Base-by-base conservation (phyloP, 2,329 filamentous ascomycete species). In the Colletotrichum shisoi region DNA sequence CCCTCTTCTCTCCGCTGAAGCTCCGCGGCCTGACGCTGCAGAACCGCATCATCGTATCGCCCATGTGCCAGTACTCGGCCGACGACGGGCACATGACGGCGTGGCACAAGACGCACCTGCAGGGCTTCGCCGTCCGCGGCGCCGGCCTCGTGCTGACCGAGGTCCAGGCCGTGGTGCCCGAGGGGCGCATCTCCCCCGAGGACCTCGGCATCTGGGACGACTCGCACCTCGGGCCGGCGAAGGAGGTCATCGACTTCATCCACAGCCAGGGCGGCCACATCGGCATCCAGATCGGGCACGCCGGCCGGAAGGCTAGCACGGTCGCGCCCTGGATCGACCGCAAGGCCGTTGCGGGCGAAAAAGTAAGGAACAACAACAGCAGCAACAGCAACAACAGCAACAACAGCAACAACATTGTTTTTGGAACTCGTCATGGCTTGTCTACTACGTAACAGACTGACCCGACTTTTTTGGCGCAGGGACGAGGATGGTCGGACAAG, bases 101-200 rank as follows among this genome's bases (percentile, higher is more conserved):
- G 15, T 83, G 79, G 76, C 81, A 83, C 71, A 73, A 77, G 11
- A 75, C 77, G 3, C 81, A 82, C 24, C 73, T 78, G 31, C 78
- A 78, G 40, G 74, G 76, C 53, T 78, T 79, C 48, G 73, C 77
- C 3, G 71, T 72, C 21, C 74, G 77, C 5, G 80, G 80, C 5
- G 72, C 91, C 0, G 91, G 89, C 0, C 77, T 93, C 3, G 76
- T 87, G 15, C 84, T 91, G 68, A 77, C 91, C 13, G 91, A 94
- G 77, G 89, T 90, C 1, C 91, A 90, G 0, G 82, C 87, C 1
- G 88, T 93, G 0, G 80, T 85, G 1, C 78, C 89, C 0, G 84
- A 90, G 70, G 91, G 91, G 3, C 84, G 91, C 15, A 93, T 93
- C 77, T 91, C 90, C 0, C 91, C 90, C 0, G 82, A 91, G 70